Percentiles rank a stretch among this genome's conserved stretches.
Evolutionary conservation across 805 yeast species (phyloP).

Genomic region (Metschnikowia cerradonensis): DNA sequence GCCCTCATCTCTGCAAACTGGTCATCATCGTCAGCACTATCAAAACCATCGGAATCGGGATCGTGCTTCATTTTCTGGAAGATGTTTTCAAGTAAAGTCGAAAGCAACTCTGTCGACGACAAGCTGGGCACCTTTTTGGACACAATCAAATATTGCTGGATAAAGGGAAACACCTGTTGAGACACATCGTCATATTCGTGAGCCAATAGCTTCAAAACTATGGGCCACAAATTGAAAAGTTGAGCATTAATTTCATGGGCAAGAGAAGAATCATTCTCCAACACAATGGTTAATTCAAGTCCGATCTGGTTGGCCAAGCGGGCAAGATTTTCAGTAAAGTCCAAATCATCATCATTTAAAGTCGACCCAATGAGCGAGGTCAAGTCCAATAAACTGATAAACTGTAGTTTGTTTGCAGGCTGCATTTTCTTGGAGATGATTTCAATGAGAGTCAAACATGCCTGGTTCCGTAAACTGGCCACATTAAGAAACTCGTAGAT

Average conservation of each 20-base stretch:
- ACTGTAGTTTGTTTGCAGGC: slow-evolving; percentile 62
- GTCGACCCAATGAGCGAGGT: slow-evolving; percentile 46
- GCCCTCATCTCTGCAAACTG: slow-evolving; percentile 78
- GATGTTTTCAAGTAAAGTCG: slow-evolving; percentile 62
- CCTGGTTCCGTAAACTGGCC: slow-evolving; percentile 48
- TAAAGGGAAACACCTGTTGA: slow-evolving; percentile 74
- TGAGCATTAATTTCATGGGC: slow-evolving; percentile 35
- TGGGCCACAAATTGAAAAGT: slow-evolving; percentile 65
- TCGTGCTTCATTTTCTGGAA: slow-evolving; percentile 79
- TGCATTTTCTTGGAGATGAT: slow-evolving; percentile 76
- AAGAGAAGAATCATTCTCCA: slow-evolving; percentile 46
- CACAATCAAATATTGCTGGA: slow-evolving; percentile 68
- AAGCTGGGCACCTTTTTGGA: slow-evolving; percentile 52
- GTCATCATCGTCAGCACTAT: slow-evolving; percentile 38
- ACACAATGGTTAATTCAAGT: slow-evolving; percentile 63
- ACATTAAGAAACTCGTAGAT: slow-evolving; percentile 57
- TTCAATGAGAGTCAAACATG: slow-evolving; percentile 57
- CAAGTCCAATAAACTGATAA: slow-evolving; percentile 65
- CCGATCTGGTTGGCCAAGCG: slow-evolving; percentile 72
- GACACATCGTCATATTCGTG: slow-evolving; percentile 90
- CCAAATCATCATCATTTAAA: slow-evolving; percentile 49
- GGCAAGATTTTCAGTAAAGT: slow-evolving; percentile 72
- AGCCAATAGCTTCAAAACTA: slow-evolving; percentile 62
- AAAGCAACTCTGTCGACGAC: slow-evolving; percentile 46
- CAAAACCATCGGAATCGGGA: slow-evolving; percentile 60